Base-by-base conservation (phyloP, 2,329 filamentous ascomycete species). In the Mollisiaceae sp. region DNA sequence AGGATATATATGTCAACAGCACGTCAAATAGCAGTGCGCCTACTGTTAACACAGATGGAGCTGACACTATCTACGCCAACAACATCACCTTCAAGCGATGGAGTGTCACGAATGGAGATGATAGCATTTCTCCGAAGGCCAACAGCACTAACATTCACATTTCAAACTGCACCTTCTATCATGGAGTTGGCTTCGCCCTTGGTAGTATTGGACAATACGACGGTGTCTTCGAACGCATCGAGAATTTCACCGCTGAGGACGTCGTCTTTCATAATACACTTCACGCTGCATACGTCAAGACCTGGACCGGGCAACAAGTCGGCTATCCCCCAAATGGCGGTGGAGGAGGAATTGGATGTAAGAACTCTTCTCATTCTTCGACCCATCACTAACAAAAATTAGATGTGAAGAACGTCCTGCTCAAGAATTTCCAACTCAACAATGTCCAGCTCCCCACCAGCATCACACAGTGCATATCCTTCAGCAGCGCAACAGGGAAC, bases 321-420 rank as follows among this genome's bases (percentile, higher is more conserved):
- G 82, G 84, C 20, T 83, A 81, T 57, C 83, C 84, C 1, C 85
- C 85, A 1, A 88, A 89, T 68, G 86, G 86, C 18, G 86, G 85
- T 1, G 86, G 85, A 8, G 86, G 83, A 18, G 86, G 86, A 4
- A 71, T 82, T 0, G 85, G 86, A 11, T 79, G 75, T 67, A 64
- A 60, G 69, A 63, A 22, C 5, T 4, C 24, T 35, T 14, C 22
- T 56, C 52, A 20, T 18, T 22, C 52, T 50, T 20, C 18, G 3
- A 1, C 5, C 11, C 14, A 11, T 2, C n/a, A 27, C 32, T 43
- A 27, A 52, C 54, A 22, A 20, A 2, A 18, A 22, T 4, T 12
- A 57, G 32, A 57, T 24, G 36, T 57, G 2, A 57, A 41, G n/a
- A 57, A 57, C 36, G 55, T 57, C 18, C 20, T 41, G 2, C 55